Evolutionary conservation across 1,284 basidiomycete genomes (phyloP), one percentile per base, ranked within the genome.

Genomic region (Fistulinella cinereoalba): DNA sequence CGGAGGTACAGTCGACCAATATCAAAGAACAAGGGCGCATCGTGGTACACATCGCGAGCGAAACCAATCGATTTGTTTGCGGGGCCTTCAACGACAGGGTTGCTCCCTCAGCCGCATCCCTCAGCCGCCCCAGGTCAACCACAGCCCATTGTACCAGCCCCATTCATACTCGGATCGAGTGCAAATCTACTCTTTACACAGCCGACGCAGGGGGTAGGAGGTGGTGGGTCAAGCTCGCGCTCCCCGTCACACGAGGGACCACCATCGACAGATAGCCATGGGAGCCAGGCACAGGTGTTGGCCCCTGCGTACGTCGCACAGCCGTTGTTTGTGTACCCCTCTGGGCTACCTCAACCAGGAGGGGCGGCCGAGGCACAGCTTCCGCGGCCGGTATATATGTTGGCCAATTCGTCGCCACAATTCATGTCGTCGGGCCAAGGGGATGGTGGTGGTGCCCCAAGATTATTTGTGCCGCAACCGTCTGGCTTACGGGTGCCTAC

Each of bases 251-350:
- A 56, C 19, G 64, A 64, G 3, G 60, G 62, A 1, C 36, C 60
- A 0, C 56, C 58, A 4, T 64, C 61, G 21, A 58, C 57, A 4
- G 65, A 63, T 16, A 63, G 61, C 19, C 60, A 67, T n/a, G 60
- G 63, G 15, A 66, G 62, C 13, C 63, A 62, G 25, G 50, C 49
- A 9, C 62, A 50, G 12, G 49, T 64, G 0, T 44, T 64, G 27
- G 60, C 64, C 1, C 63, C 65, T 16, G 62, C 65, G 2, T 64
- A 64, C 16, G 64, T 64, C 11, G 65, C 65, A 3, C 65, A 66
- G 11, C 62, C 65, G 2, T 33, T 64, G 42, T 64, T 64, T 13
- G 62, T 64, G 1, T 64, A 64, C 13, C 62, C 65, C 6, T 67
- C 62, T 18, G 62, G 62, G 15, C 27, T 64, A 12, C 65, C 62